These are phyloP conservation scores for Trametes sanguinea DNA, from an alignment of 768 basidiomycete species.

Conservation along the genomic window DNA sequence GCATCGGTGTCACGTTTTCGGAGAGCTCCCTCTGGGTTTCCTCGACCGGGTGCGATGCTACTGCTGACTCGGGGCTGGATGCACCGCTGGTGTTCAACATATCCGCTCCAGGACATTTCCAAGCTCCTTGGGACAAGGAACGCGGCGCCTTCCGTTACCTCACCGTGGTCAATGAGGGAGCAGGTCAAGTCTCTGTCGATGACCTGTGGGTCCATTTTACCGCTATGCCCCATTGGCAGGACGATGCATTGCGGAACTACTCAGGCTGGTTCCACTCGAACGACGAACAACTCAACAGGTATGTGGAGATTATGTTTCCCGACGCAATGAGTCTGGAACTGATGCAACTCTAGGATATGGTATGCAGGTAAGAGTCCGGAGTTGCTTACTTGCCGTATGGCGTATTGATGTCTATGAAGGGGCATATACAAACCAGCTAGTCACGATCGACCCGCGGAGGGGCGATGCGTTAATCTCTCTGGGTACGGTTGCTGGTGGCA, in stretches of 20 bases:
- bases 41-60: slow-evolving; percentile 10
- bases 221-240: slow-evolving; percentile 21
- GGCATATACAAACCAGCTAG: slow-evolving; percentile 20
- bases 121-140: slow-evolving; percentile 12
- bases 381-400: too few relatives aligned
- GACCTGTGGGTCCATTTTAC: slow-evolving; percentile 24
- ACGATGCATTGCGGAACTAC: slow-evolving; percentile 11
- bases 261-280: slow-evolving; percentile 22
- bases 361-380: slow-evolving; percentile 15
- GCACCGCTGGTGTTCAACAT: slow-evolving; percentile 16
- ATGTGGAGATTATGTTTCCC: background rate
- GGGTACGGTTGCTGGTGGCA: background rate
- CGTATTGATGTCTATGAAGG: background rate
- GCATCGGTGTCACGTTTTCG: slow-evolving; percentile 18
- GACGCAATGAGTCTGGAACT: background rate
- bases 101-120: background rate
- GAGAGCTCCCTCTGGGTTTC: slow-evolving; percentile 22
- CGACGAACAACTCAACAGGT: slow-evolving; percentile 21
- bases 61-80: slow-evolving; percentile 12
- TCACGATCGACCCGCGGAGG: slow-evolving; percentile 18
- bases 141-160: slow-evolving; percentile 22
- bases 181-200: background rate
- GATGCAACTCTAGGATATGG: slow-evolving; percentile 11
- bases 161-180: slow-evolving; percentile 15
- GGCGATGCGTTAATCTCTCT: slow-evolving; percentile 11